Base-by-base conservation (phyloP, 768 basidiomycete species). In the Rhodotorula toruloides region DNA sequence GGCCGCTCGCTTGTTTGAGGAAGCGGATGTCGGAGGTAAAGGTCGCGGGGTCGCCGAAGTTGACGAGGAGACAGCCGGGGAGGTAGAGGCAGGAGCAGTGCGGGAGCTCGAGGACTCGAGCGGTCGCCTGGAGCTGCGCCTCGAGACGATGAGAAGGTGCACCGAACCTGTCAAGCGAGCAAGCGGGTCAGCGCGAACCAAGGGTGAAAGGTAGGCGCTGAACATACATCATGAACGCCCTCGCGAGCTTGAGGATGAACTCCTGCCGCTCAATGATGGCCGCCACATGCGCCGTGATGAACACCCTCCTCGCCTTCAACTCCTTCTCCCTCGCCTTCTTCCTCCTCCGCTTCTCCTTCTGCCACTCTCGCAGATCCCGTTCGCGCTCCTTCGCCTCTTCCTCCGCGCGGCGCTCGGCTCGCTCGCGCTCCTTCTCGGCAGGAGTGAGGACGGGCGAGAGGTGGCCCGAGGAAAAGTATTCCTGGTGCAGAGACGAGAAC, bases 1-100 rank as follows among this genome's bases (percentile, higher is more conserved):
- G 79, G 4, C 84, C 81, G 49, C 46, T 63, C 2, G 70, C 59
- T 54, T 75, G 72, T 50, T 75, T 75, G 58, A 73, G 57, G 67
- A 75, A 73, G 68, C 87, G 88, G 75, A 90, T 83, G 72, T 85
- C 87, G 72, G 85, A 87, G 5, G 89, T 91, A 49, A 87, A 85
- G 4, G 89, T 91, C 4, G 83, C 79, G n/a, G 80, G 80, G 76
- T 93, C 90, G 72, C 87, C 87, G 72, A 93, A 91, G 59, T 87
- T 85, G 74, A 91, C 82, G 39, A 92, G 82, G 78, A 89, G 84
- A 61, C 87, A 81, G 67, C 76, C 76, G 0, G 79, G 79, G 4
- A 81, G 71, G 63, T 79, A 79, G 44, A 81, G 73, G 57, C 77
- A 76, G 46, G 79, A 77, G 60, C 78, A 78, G 68, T 81, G 78